phyloP scores from a whole-genome alignment of 129 eudicot genomes.

The sunflower (Helianthus annuus) region DNA sequence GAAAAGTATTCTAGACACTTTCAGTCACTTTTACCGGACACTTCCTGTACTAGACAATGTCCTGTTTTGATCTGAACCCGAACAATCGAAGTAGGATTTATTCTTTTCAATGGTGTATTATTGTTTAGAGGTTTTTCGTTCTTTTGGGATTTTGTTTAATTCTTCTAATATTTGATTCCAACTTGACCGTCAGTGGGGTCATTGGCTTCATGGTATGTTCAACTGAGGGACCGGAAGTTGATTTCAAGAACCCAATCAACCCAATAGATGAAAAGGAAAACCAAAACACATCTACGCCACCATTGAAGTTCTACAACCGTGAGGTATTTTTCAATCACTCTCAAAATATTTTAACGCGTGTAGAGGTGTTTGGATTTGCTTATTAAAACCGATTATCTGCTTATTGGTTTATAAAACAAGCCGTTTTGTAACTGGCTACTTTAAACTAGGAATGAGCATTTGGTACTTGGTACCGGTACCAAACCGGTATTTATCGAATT shows the following conservation, averaged over 20 bases:
- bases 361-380: neutral
- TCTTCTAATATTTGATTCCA: neutral
- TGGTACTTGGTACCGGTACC: too few species aligned
- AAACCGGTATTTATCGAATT: too few species aligned
- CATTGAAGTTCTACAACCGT: constrained; percentile 84
- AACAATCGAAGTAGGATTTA: neutral
- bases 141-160: neutral
- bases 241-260: constrained; percentile 86
- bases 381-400: neutral
- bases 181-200: constrained; percentile 65
- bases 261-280: constrained; percentile 64
- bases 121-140: neutral
- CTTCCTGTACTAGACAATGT: neutral
- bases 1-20: neutral
- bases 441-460: too few species aligned
- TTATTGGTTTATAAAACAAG: too few species aligned
- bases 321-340: constrained; percentile 51
- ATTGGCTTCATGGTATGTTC: constrained; percentile 98
- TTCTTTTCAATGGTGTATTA: neutral
- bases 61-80: neutral
- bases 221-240: constrained; percentile 86
- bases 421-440: too few species aligned
- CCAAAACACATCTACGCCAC: constrained; percentile 47
- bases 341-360: neutral
- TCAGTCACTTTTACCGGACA: neutral